Base-by-base conservation (phyloP, 495 filamentous ascomycete species). In the Penicillium arizonense region DNA sequence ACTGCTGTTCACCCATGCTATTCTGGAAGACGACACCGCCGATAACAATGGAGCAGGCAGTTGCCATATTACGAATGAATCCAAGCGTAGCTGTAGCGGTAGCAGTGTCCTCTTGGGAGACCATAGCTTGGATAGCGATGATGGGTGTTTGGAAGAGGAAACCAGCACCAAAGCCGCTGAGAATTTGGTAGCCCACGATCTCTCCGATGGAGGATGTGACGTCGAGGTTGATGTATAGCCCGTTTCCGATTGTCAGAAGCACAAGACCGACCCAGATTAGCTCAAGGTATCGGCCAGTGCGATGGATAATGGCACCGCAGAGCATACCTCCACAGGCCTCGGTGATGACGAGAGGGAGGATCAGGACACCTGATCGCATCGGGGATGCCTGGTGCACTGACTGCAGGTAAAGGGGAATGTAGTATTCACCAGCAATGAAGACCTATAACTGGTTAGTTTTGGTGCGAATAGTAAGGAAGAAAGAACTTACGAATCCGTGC, bases 21-120 rank as follows among this genome's bases (percentile, higher is more conserved):
- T 84, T 83, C 55, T 82, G 78, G 64, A 95, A 95, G 26, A 96
- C 82, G 2, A 91, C 88, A 12, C 87, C 82, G 13, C 91, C 91
- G 21, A 94, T 79, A 18, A 91, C 88, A 23, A 94, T 82, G 6
- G 84, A 85, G 20, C 87, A 79, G 11, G 86, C 77, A 0, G 84
- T 89, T 1, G 82, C 84, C 5, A 96, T 71, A 56, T 88, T 86
- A 4, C 90, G 81, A 32, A 89, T 74, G 64, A 93, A 92, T 1
- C 81, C 78, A 47, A 90, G 86, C 0, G 88, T 90, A 0, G 84
- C 83, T 0, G 89, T 94, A 3, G 89, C 91, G 0, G 87, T 82
- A 0, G 86, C 91, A 13, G 87, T 87, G 43, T 95, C 88, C 5
- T 78, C 73, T 23, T 84, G 82, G 1, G 79, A 70, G 48, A 91